Evolutionary conservation across 768 basidiomycete genomes (phyloP), one percentile per base, ranked within the genome.

Genomic region (Rhodotorula taiwanensis): DNA sequence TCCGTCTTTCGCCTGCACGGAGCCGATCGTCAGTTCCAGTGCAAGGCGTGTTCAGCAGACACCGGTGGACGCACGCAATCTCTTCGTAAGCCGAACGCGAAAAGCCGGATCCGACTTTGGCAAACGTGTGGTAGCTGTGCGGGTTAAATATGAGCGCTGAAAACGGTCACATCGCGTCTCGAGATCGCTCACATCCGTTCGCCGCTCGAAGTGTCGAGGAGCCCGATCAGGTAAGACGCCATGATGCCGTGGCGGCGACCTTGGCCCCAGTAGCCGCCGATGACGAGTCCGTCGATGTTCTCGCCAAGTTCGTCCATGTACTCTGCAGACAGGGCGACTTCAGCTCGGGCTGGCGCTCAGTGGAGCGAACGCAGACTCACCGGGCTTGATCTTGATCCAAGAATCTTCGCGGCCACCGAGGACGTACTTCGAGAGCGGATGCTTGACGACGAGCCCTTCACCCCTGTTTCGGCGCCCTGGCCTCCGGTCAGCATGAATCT

Each of bases 401-500:
- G 89, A 86, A 74, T 84, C 82, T 70, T 87, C 89, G 62, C 95
- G 80, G 2, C 88, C 90, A 70, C 93, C 92, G 47, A 95, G 78
- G 18, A 83, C 79, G 75, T 99, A 99, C 64, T 84, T 81, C 0
- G 87, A 83, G 28, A 82, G 77, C 0, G 86, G 85, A 69, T 91
- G 86, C 75, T 99, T 99, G 62, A 98, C 81, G 13, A 98, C 87
- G 18, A 99, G 78, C 0, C 95, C 95, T 75, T 98, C 95, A 6
- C 95, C 95, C 58, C 89, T 84, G 25, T 31, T 25, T n/a, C n/a
- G n/a, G 11, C 14, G 2, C 10, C 20, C 3, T 31, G 36, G n/a
- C n/a, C n/a, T n/a, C n/a, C n/a, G n/a, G n/a, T n/a, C n/a, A n/a
- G n/a, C n/a, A 42, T 0, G 21, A 50, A 45, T 27, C 10, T 20